Evolutionary conservation across 2,329 filamentous ascomycete genomes (phyloP), one percentile per base, ranked within the genome.

Genomic region (Pseudogymnoascus sp.): DNA sequence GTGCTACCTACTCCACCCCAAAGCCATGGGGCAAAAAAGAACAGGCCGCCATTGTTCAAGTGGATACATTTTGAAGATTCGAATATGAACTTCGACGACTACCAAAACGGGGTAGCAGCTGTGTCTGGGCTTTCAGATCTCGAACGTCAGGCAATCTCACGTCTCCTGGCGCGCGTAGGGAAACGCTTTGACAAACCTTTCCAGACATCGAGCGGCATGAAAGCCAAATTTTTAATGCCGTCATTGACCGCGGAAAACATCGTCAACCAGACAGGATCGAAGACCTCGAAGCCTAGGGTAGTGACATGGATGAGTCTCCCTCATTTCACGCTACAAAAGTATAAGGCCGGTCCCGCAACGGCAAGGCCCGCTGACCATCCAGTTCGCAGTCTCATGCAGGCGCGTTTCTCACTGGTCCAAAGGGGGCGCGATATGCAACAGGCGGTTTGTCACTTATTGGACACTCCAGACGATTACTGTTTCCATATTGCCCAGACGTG

Each of bases 401-500:
- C 72, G 1, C 74, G 76, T 6, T 78, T 75, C 63, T 76, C 77
- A 1, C 69, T 74, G 3, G 74, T 71, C 5, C 67, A 69, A 3
- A 68, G 71, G 25, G 69, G 74, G 33, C 70, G 78, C 59, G 78
- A 81, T 38, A 75, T 79, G 75, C 68, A 74, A 25, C 79, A 81
- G 64, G 78, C 76, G 2, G 74, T 80, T 7, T 75, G 78, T 59
- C 73, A 74, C 60, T 67, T 74, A 12, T 71, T 71, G 1, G 70
- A 71, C 39, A 72, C 70, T 2, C 71, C 70, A 0, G 64, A 69
- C 8, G 73, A 71, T 1, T 66, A 74, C 16, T 81, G 77, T 59
- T 80, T 79, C 60, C 78, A 81, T 61, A 75, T 81, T 47, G 70
- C 75, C 1, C 79, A 81, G 64, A 61, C 79, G 8, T 81, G 79